Conservation (phyloP, 192 early-diverging fungal genomes). For the Endogone sp. region DNA sequence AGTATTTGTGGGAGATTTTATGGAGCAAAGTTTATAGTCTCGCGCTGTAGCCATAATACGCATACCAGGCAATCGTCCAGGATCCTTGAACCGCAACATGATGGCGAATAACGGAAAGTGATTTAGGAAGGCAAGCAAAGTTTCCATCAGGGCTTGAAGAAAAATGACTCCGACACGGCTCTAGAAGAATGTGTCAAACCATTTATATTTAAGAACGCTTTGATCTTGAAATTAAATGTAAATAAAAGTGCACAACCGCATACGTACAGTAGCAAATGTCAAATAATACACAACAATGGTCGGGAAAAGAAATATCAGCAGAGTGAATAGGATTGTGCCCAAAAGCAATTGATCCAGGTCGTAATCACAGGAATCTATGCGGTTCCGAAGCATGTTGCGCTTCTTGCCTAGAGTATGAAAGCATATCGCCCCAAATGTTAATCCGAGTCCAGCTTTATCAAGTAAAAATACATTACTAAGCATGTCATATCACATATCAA, state of each 20-base stretch:
- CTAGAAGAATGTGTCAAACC: no score
- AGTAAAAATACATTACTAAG: no score
- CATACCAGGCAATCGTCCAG: constrained; percentile 79
- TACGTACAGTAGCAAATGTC: constrained; percentile 76
- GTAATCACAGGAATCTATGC: constrained; percentile 93
- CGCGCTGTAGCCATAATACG: constrained; percentile 1
- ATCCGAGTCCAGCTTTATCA: background rate
- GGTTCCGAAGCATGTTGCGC: constrained; percentile 81
- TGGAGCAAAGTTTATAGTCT: constrained; percentile 5
- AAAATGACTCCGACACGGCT: constrained; percentile 77
- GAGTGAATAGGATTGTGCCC: constrained; percentile 90
- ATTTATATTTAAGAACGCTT: background rate
- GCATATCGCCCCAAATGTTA: background rate
- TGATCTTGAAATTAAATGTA: background rate
- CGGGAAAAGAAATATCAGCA: constrained; percentile 93
- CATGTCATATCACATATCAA: no score
- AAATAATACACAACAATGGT: constrained; percentile 93
- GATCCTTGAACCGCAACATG: constrained; percentile 85
- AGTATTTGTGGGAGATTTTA: no score
- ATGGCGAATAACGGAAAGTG: constrained; percentile 96
- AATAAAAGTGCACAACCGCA: background rate
- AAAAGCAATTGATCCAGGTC: constrained; percentile 92
- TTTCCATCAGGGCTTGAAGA: constrained; percentile 79
- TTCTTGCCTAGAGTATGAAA: constrained; percentile 56
- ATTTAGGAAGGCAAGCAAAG: constrained; percentile 84